Percentiles rank a stretch among this genome's conserved stretches.
Evolutionary conservation across 1,139 yeast species (phyloP).

Genomic region (Diutina sp.): DNA sequence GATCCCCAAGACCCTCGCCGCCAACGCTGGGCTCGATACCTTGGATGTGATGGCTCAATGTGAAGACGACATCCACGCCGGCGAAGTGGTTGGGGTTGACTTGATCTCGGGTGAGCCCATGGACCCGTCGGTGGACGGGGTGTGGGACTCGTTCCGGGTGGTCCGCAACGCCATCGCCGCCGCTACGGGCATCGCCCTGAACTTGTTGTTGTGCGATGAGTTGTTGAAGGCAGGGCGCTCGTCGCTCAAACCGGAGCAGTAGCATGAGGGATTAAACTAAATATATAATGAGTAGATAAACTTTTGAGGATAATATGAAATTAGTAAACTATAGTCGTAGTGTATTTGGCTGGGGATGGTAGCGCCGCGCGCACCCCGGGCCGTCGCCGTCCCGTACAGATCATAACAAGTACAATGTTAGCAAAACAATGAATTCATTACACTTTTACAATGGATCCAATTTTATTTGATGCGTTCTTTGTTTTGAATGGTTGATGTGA

Average conservation of each 20-base stretch:
- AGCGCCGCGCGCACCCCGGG: no score
- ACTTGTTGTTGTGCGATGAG: constrained; percentile 88
- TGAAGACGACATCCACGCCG: constrained; percentile 81
- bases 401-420: no score
- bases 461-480: no score
- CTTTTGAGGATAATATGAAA: no score
- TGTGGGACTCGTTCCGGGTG: constrained; percentile 94
- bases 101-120: constrained; percentile 87
- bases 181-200: constrained; percentile 91
- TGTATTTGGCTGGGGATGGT: no score
- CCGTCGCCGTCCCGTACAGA: no score
- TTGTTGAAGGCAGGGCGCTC: constrained; percentile 92
- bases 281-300: no score
- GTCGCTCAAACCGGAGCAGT: constrained; percentile 50
- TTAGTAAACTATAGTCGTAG: no score
- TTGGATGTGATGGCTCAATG: constrained; percentile 81
- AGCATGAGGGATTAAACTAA: not conserved
- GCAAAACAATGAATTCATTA: no score
- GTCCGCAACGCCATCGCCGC: constrained; percentile 84
- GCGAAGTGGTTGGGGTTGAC: constrained; percentile 82
- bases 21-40: constrained; percentile 90
- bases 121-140: constrained; percentile 89
- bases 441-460: no score
- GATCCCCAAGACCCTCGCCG: constrained; percentile 84
- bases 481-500: no score